phyloP scores from a whole-genome alignment of 768 basidiomycete genomes.

The Lentinula sp. region DNA sequence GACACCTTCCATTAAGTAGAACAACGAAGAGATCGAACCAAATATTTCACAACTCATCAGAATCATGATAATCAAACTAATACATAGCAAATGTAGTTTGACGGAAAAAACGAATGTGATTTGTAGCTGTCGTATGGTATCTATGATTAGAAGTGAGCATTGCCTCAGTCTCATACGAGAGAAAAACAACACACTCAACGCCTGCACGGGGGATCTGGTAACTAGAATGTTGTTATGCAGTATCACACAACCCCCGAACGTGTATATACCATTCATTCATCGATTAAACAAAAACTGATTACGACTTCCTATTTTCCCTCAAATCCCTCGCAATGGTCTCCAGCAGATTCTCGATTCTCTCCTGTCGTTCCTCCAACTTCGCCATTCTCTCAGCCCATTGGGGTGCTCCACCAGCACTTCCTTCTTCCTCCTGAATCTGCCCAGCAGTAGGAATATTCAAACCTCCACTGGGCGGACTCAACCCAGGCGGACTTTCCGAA shows the following conservation, averaged over 20 bases:
- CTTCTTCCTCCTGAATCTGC: constrained; percentile 17
- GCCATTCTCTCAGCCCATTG: constrained; percentile 19
- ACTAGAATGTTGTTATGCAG: too few species aligned
- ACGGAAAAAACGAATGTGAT: too few species aligned
- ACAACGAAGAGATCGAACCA: not conserved
- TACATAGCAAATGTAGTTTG: too few species aligned
- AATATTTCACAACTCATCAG: not conserved
- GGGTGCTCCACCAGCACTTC: constrained; percentile 3
- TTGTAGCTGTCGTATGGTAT: too few species aligned
- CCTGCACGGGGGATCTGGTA: too few species aligned
- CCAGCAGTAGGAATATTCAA: constrained; percentile 16
- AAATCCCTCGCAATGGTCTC: constrained; percentile 9
- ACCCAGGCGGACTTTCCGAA: constrained; percentile 13
- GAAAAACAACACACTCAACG: too few species aligned
- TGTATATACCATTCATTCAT: not conserved
- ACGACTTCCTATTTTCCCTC: not conserved
- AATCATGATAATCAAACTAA: not conserved
- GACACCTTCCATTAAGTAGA: too few species aligned
- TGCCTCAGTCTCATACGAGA: too few species aligned
- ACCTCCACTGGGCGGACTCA: not conserved
- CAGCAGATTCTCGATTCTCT: constrained; percentile 40
- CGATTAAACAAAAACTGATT: not conserved
- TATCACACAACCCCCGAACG: too few species aligned
- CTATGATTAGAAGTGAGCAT: not conserved
- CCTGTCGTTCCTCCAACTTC: constrained; percentile 37